A percentile compares a stretch with the other conserved stretches of the same genome.
Conservation (phyloP, 2,329 filamentous ascomycete genomes). For the Penicillium thymicola region DNA sequence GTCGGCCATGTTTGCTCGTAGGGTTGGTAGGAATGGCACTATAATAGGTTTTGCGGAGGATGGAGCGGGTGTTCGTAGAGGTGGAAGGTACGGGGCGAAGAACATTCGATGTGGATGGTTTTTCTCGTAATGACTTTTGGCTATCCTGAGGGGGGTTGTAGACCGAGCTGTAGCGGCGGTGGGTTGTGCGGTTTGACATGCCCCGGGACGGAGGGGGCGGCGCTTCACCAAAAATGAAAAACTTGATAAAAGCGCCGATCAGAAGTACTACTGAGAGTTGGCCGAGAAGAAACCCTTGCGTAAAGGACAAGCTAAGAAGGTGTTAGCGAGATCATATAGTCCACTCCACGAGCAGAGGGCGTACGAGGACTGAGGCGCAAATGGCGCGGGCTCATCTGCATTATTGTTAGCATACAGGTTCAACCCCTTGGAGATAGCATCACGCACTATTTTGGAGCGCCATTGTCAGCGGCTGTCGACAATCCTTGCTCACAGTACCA, state of each 20-base stretch:
- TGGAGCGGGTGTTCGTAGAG: slow-evolving; percentile 76
- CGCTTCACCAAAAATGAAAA: slow-evolving; percentile 98
- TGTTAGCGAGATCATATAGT: slow-evolving; percentile 18
- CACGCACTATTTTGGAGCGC: slow-evolving; percentile 31
- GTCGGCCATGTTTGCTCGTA: slow-evolving; percentile 41
- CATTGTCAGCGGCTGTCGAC: slow-evolving; percentile 30
- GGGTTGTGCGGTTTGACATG: slow-evolving; percentile 69
- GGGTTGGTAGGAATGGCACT: slow-evolving; percentile 54
- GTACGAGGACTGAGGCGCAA: slow-evolving; percentile 43
- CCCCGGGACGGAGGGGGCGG: slow-evolving; percentile 79
- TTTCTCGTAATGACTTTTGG: slow-evolving; percentile 46
- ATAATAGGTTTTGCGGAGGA: slow-evolving; percentile 96
- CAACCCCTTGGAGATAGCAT: neutral
- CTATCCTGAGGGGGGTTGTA: slow-evolving; percentile 40
- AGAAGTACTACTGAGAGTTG: slow-evolving; percentile 90
- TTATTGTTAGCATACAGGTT: slow-evolving; percentile 14
- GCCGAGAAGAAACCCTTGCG: slow-evolving; percentile 86
- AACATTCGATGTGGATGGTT: slow-evolving; percentile 61
- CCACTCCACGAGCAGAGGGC: slow-evolving; percentile 17
- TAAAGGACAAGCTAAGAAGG: slow-evolving; percentile 71
- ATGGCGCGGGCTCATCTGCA: slow-evolving; percentile 29
- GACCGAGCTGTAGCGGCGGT: slow-evolving; percentile 70
- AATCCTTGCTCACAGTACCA: slow-evolving; percentile 22
- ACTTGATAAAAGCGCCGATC: slow-evolving; percentile 94
- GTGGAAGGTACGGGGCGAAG: slow-evolving; percentile 69